phyloP scores from a whole-genome alignment of 768 basidiomycete species.

The Rhizopogon roseolus region DNA sequence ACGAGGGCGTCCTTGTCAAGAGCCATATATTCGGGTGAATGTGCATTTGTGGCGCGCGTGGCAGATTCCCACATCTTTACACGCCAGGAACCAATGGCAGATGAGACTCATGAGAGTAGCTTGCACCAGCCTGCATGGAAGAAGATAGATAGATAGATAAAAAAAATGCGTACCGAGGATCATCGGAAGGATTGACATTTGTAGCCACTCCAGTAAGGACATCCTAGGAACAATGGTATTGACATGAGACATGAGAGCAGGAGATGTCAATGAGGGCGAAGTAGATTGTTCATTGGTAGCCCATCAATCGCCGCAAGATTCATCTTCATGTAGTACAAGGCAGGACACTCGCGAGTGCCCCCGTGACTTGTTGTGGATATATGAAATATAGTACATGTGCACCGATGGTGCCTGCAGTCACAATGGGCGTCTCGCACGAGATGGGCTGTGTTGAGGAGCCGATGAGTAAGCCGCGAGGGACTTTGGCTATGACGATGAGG shows the following conservation, averaged over 20 bases:
- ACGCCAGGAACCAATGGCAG: conserved; percentile 76
- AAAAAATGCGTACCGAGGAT: conserved; percentile 50
- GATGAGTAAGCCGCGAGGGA: conserved; percentile 68
- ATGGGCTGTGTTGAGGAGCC: conserved; percentile 94
- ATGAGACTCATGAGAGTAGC: conserved; percentile 78
- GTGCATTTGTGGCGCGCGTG: conserved; percentile 42
- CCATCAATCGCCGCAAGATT: conserved; percentile 93
- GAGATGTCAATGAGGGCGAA: conserved; percentile 21
- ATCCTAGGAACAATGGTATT: conserved; percentile 25
- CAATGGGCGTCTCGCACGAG: conserved; percentile 90
- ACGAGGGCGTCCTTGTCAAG: conserved; percentile 48
- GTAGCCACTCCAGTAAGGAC: conserved; percentile 76
- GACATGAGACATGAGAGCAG: conserved; percentile 4
- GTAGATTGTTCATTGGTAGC: conserved; percentile 71
- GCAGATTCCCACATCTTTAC: conserved; percentile 81
- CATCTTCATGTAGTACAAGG: conserved; percentile 79
- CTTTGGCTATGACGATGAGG: conserved; percentile 84
- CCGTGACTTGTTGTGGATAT: conserved; percentile 86
- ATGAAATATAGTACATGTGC: conserved; percentile 94
- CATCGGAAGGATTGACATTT: conserved; percentile 78
- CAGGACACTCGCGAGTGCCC: conserved; percentile 65
- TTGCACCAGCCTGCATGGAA: background rate
- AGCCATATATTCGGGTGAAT: conserved; percentile 39
- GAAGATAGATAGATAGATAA: background rate
- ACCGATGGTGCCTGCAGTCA: conserved; percentile 93